phyloP scores from a whole-genome alignment of 805 yeast genomes.

The Candida incommunis region DNA sequence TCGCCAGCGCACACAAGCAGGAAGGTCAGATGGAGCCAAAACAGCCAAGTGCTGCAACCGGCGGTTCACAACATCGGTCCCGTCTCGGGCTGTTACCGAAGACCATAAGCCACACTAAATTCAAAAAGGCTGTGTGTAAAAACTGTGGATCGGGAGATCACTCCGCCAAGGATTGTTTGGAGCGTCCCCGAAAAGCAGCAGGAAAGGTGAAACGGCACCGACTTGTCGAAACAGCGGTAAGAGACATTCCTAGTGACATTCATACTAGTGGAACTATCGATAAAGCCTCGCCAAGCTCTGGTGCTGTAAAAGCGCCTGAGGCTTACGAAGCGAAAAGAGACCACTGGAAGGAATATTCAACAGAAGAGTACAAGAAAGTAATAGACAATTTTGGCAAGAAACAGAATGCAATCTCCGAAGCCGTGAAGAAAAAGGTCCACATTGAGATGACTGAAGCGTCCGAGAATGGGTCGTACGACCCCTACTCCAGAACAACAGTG shows the following conservation, averaged over 20 bases:
- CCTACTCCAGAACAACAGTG: background rate
- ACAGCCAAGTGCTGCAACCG: too few species aligned
- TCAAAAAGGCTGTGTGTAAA: conserved; percentile 31
- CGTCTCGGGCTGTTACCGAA: too few species aligned
- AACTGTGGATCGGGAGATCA: conserved; percentile 47
- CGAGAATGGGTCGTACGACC: background rate
- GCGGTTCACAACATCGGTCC: conserved; percentile 10
- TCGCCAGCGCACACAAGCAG: too few species aligned
- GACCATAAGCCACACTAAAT: too few species aligned
- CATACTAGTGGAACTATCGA: too few species aligned
- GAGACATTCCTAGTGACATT: too few species aligned
- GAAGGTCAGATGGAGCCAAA: too few species aligned
- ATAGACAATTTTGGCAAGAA: background rate
- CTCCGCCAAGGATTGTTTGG: conserved; percentile 39
- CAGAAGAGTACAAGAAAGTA: conserved; percentile 35
- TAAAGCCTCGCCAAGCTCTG: too few species aligned
- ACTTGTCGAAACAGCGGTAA: too few species aligned
- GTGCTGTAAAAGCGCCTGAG: conserved; percentile 13
- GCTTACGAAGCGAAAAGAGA: conserved; percentile 64
- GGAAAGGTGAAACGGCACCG: conserved; percentile 22
- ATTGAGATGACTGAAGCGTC: background rate
- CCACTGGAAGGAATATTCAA: conserved; percentile 69
- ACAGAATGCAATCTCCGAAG: background rate
- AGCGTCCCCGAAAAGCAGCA: conserved; percentile 34
- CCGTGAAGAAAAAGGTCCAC: background rate